These are phyloP conservation scores for Mycena indigotica DNA, from an alignment of 768 basidiomycete species.

Conservation along the genomic window DNA sequence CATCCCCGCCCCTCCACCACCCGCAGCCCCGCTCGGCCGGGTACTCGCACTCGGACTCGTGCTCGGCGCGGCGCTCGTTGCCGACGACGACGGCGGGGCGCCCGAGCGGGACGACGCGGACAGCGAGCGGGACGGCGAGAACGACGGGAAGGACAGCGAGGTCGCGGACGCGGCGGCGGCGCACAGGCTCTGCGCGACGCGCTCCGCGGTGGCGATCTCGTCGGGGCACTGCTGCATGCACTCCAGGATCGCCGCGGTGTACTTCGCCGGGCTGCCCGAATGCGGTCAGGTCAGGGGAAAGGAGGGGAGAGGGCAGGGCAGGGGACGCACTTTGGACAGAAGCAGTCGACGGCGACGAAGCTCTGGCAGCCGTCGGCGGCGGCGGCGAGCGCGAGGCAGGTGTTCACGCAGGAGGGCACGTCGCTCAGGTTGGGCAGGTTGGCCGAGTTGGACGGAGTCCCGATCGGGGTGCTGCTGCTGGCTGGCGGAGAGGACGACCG, in stretches of 20 bases:
- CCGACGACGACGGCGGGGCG: neutral
- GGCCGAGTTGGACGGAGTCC: constrained; percentile 6
- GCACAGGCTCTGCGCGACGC: constrained; percentile 9
- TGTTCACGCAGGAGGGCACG: neutral
- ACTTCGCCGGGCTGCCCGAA: neutral
- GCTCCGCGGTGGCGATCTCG: constrained; percentile 1
- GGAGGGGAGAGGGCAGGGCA: neutral
- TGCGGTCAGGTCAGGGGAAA: neutral
- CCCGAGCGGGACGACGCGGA: neutral
- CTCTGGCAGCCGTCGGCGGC: neutral
- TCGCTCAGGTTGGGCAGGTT: neutral
- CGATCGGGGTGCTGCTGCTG: neutral
- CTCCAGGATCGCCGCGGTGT: neutral
- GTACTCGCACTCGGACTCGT: neutral
- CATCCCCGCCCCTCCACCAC: too few relatives aligned
- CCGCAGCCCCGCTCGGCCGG: neutral
- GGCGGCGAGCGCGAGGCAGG: constrained; percentile 3
- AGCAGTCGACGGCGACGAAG: constrained; percentile 4
- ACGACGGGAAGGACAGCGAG: constrained; percentile 2
- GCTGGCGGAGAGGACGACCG: neutral
- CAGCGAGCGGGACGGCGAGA: constrained; percentile 1
- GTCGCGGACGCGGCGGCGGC: neutral
- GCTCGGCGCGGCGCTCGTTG: neutral
- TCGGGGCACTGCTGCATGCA: constrained; percentile 1
- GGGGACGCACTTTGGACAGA: constrained; percentile 4